Evolutionary conservation across 2,329 filamentous ascomycete species (phyloP).

Genomic region (Hypoxylon sp.): DNA sequence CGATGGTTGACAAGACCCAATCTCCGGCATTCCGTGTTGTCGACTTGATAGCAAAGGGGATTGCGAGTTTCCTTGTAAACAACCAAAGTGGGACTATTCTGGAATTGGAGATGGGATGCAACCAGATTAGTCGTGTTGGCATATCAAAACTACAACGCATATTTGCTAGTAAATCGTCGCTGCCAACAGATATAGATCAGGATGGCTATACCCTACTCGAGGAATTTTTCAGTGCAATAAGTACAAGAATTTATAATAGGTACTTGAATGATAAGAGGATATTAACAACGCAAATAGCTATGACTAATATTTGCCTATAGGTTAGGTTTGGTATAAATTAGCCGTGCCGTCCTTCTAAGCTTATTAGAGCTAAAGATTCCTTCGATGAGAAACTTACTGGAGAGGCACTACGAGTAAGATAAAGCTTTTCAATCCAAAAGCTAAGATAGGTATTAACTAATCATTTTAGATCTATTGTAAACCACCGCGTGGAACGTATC

Average conservation of each 20-base stretch:
- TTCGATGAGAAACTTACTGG: neutral
- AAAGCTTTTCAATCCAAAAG: neutral
- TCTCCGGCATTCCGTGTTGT: conserved; percentile 10
- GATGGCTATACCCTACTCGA: neutral
- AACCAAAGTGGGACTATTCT: neutral
- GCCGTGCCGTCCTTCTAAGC: neutral
- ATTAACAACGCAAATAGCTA: neutral
- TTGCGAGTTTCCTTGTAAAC: neutral
- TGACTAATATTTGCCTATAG: neutral
- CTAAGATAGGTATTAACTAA: neutral
- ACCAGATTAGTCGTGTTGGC: neutral
- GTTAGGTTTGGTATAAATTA: neutral
- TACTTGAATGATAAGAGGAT: neutral
- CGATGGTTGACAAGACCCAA: conserved; percentile 3
- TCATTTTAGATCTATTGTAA: neutral
- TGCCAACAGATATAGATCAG: neutral
- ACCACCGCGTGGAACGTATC: neutral
- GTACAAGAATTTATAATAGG: neutral
- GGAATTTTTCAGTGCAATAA: neutral
- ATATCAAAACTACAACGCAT: neutral
- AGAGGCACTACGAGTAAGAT: neutral
- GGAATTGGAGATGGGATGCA: neutral
- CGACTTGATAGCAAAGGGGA: neutral
- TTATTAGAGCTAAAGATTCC: neutral
- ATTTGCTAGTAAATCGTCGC: neutral